Evolutionary conservation across 352 stramenopile species (phyloP), one percentile per base, ranked within the genome.

Genomic region (Detonula confervacea): DNA sequence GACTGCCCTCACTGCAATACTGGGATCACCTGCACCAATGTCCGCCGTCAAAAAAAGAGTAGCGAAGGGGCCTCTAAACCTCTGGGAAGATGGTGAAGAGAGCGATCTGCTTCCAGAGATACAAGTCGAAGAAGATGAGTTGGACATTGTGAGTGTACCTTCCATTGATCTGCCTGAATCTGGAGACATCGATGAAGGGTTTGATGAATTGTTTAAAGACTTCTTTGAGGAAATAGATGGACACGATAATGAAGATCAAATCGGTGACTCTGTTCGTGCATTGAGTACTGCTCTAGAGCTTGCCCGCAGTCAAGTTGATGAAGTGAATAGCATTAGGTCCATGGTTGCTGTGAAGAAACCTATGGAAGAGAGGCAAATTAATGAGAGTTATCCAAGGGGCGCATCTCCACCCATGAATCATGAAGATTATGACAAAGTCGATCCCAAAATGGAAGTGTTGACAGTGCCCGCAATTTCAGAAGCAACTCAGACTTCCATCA

Each of bases 231-330:
- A n/a, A n/a, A n/a, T n/a, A n/a, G n/a, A n/a, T n/a, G n/a, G 1
- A 71, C 29, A 22, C n/a, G n/a, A 25, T 20, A 29, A 22, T 0
- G 33, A 56, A 30, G 42, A 64, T 22, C 52, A 75, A 33, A 46
- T 29, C 22, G 37, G 33, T 37, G 57, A 77, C 39, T 77, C 68
- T 61, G 56, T 55, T n/a, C 27, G 68, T 39, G 57, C 57, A 46
- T 77, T 55, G 68, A 63, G 56, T 47, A 57, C 68, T 70, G 33
- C 11, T 77, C 35, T 33, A 70, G 11, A 57, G 56, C 27, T 77
- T 57, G 22, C 68, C 68, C 47, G 47, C 68, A 20, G 57, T 30
- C 16, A 57, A 33, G 16, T 61, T 47, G 39, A 35, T 64, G 3
- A 60, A 51, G 29, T 51, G 51, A 60, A 6, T 12, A 18, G 16